Evolutionary conservation across 768 basidiomycete species (phyloP), one percentile per base, ranked within the genome.

Genomic region (Amanita pseudoporphyria): DNA sequence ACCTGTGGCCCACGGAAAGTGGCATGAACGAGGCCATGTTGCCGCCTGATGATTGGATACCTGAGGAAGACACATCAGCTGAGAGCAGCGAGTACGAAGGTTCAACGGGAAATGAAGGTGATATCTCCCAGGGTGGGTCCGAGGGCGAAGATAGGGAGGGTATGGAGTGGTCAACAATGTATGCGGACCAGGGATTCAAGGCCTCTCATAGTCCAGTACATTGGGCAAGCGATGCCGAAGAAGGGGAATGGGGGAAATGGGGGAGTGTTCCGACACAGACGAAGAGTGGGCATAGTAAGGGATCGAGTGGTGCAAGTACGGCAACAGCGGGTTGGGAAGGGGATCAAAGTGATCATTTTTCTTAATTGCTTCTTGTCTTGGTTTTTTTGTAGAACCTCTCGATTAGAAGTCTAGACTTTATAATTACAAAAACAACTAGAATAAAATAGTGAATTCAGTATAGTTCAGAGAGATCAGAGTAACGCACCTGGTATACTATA

Each of bases 301-400:
- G 55, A 39, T 56, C 58, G 6, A 51, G 55, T 46, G 68, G 63
- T 49, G 26, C 26, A 28, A 28, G 26, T 7, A 64, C 60, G 48
- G 67, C 70, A 22, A 67, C 66, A 16, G 63, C 67, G 5, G 69
- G 71, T 14, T 73, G 72, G 73, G 72, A 73, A 46, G 71, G 70
- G 10, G 71, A 74, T 51, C 66, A 69, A 48, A 73, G 71, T 47
- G 68, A 67, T 35, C 59, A 67, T 45, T 68, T 61, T 26, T 67
- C 62, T 56, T 66, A 55, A 56, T 60, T 49, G 13, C 14, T 32
- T 36, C 31, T 21, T 35, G 9, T 36, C 31, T 21, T 35, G 9
- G 19, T 54, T 19, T 39, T 33, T 22, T 24, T 13, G 45, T 37
- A 12, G 28, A 21, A 45, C 16, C 12, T 16, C n/a, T 33, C 30